Conservation (phyloP, 305 asterid genomes). For the Solanum aculeatissimum region DNA sequence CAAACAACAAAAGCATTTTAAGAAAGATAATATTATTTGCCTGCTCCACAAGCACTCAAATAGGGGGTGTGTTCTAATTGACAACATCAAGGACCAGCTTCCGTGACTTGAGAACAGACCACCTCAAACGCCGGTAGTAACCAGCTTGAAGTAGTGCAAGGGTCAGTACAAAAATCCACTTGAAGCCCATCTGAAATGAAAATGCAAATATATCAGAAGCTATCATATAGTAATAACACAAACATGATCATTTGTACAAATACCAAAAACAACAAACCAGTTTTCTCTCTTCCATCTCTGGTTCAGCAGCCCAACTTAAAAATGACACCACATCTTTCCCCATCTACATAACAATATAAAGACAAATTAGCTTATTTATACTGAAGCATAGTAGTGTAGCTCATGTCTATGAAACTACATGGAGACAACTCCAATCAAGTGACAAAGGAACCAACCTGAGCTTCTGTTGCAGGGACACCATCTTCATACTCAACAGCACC, state of each 20-base stretch:
- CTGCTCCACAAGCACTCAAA: background rate
- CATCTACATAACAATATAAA: conserved; percentile 38
- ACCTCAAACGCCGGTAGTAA: conserved; percentile 72
- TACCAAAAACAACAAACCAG: conserved; percentile 36
- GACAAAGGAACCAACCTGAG: conserved; percentile 39
- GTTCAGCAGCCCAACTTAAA: conserved; percentile 88
- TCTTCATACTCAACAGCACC: conserved; percentile 91
- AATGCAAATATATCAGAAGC: background rate
- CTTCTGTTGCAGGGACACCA: conserved; percentile 80
- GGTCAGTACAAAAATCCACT: conserved; percentile 80
- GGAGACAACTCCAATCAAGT: background rate
- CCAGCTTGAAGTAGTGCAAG: conserved; percentile 91
- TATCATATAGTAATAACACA: background rate
- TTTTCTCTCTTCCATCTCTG: conserved; percentile 96
- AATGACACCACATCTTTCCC: conserved; percentile 79
- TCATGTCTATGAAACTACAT: background rate
- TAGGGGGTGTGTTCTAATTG: conserved; percentile 26
- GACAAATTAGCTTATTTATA: background rate
- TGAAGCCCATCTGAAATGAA: conserved; percentile 74
- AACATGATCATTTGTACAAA: background rate
- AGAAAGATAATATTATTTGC: conserved; percentile 14
- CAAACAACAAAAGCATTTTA: background rate
- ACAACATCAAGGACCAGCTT: conserved; percentile 82
- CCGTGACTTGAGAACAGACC: conserved; percentile 85
- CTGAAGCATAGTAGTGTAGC: background rate